phyloP scores from a whole-genome alignment of 2,329 filamentous ascomycete species.

The Aspergillus sp. region DNA sequence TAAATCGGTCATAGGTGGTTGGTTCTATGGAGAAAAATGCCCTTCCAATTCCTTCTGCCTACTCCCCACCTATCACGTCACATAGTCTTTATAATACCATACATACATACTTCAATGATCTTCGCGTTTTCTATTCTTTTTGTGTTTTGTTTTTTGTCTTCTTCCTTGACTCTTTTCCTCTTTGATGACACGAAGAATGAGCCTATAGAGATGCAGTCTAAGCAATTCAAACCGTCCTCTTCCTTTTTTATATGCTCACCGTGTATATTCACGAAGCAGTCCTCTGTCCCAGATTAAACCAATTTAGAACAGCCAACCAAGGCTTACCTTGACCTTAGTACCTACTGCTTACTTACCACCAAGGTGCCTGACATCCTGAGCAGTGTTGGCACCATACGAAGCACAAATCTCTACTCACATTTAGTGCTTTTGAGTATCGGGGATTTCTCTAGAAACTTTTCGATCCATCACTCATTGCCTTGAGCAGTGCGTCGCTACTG shows the following conservation, averaged over 20 bases:
- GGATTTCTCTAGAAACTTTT: background rate
- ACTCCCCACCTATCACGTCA: background rate
- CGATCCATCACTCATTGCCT: background rate
- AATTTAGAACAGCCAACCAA: background rate
- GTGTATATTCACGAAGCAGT: too few species aligned
- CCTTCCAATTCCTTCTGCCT: background rate
- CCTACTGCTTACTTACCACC: too few species aligned
- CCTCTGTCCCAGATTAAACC: background rate
- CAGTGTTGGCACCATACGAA: background rate
- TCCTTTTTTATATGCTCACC: background rate
- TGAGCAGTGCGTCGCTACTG: background rate
- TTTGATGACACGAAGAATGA: background rate
- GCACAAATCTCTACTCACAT: background rate
- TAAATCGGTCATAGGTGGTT: conserved; percentile 8
- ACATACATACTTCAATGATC: conserved; percentile 5
- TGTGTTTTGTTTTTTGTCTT: background rate
- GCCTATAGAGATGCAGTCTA: background rate
- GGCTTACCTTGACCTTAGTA: too few species aligned
- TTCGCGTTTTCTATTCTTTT: background rate
- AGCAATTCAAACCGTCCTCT: background rate
- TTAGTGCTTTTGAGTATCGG: background rate
- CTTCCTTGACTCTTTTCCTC: background rate
- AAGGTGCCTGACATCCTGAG: background rate
- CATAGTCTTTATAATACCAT: conserved; percentile 12
- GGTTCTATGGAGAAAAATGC: background rate